Evolutionary conservation across 2,329 filamentous ascomycete genomes (phyloP).

Genomic region (Trichoderma koningii): DNA sequence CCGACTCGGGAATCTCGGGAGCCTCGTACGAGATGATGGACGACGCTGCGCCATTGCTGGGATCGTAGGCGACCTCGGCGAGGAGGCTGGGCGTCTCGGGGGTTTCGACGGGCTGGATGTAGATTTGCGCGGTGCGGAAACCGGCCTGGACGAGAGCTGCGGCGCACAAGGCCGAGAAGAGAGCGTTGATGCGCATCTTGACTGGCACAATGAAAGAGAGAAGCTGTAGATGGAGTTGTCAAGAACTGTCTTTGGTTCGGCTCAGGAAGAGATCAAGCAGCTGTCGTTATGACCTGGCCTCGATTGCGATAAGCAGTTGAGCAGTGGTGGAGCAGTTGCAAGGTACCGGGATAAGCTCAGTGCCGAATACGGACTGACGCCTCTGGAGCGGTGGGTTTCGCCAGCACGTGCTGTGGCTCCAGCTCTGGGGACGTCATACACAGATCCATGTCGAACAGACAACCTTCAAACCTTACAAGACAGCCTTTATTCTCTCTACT

Average conservation of each 20-base stretch:
- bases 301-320: conserved; percentile 17
- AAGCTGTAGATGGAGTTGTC: background rate
- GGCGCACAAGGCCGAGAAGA: conserved; percentile 49
- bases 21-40: conserved; percentile 58
- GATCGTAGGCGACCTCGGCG: conserved; percentile 59
- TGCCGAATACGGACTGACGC: background rate
- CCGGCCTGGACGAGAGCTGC: conserved; percentile 44
- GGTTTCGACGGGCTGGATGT: conserved; percentile 53
- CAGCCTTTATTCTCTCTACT: too few species aligned
- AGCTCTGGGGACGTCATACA: conserved; percentile 9
- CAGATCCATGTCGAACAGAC: background rate
- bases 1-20: conserved; percentile 52
- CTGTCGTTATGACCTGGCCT: conserved; percentile 11
- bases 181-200: conserved; percentile 46
- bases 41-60: conserved; percentile 45
- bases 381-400: conserved; percentile 3
- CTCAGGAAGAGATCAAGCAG: background rate
- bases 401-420: conserved; percentile 11
- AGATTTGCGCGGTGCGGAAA: conserved; percentile 53
- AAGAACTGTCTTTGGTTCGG: background rate
- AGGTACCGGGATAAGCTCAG: conserved; percentile 1
- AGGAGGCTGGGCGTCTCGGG: conserved; percentile 47
- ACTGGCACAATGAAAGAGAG: background rate
- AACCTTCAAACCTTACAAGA: background rate
- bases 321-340: conserved; percentile 3